Evolutionary conservation across 495 filamentous ascomycete genomes (phyloP), one percentile per base, ranked within the genome.

Genomic region (Cudoniella acicularis): DNA sequence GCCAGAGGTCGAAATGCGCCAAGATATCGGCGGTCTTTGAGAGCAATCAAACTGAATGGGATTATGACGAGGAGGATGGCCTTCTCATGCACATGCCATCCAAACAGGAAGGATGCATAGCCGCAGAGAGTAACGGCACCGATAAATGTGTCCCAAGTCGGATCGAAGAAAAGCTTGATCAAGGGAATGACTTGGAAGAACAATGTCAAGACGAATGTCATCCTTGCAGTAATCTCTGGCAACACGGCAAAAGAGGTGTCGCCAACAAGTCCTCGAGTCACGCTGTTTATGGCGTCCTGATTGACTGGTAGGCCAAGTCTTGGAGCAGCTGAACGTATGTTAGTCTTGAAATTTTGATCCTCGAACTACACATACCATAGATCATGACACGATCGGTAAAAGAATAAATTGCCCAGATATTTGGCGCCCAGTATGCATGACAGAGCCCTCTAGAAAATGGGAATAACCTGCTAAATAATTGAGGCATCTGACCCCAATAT

Each of bases 41-140:
- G 84, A 2, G 94, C 93, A 56, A 98, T 88, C 57, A 98, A 81
- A 64, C 88, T 93, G 79, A 98, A 98, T 0, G 94, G 94, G 56
- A 98, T 89, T 64, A 98, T 90, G 65, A 98, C 88, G 50, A 97
- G 80, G 13, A 98, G 84, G 26, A 98, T 89, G 6, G 94, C 94
- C 67, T 98, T 98, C 66, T 98, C 94, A 65, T 98, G 94, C 18
- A 98, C 94, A 67, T 98, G 94, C 94, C 94, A 98, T 51, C 94
- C 93, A 59, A 98, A 97, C 20, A 98, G 80, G 75, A 98, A 98
- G 0, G 94, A 96, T 0, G 92, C 90, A 64, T 96, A 98, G 52
- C 89, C 94, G 65, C 93, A 97, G n/a, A 97, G 85, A 1, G 92
- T 97, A 16, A 97, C 78, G 3, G 90, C 89, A 9, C 90, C 91